phyloP scores from a whole-genome alignment of 2,329 filamentous ascomycete genomes.

The Arthroderma uncinatum region DNA sequence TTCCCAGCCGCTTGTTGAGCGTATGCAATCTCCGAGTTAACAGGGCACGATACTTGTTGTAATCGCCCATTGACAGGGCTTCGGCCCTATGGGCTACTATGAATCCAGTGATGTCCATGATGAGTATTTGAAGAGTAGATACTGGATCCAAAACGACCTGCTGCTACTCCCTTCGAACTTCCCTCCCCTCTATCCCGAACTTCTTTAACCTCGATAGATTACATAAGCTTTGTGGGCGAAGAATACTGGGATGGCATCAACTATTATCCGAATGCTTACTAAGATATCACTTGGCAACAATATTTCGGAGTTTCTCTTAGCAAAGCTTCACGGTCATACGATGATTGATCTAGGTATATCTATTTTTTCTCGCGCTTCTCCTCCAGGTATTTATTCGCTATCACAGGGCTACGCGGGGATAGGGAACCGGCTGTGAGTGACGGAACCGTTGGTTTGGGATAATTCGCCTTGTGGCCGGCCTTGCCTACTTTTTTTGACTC shows the following conservation, averaged over 20 bases:
- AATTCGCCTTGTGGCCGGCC: background rate
- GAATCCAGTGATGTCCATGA: constrained; percentile 84
- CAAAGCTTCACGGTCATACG: background rate
- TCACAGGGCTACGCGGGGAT: background rate
- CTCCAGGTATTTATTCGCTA: background rate
- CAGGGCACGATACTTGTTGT: constrained; percentile 70
- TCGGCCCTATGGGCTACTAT: constrained; percentile 69
- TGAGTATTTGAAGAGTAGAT: constrained; percentile 1
- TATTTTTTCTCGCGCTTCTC: background rate
- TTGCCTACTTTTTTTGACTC: background rate
- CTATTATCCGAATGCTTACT: background rate
- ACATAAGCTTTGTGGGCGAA: background rate
- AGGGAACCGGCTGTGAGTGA: background rate
- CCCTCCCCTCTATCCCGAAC: background rate
- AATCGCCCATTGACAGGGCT: constrained; percentile 78
- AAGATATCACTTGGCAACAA: background rate
- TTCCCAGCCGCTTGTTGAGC: constrained; percentile 71
- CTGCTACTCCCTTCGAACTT: background rate
- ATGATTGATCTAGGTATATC: background rate
- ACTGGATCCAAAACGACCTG: no score
- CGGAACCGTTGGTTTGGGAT: background rate
- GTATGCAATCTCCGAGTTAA: constrained; percentile 71
- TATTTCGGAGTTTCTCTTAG: background rate
- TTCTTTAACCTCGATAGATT: background rate
- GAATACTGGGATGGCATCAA: background rate